These are phyloP conservation scores for Epicoccum nigrum DNA, from an alignment of 2,329 filamentous ascomycete species.

Conservation along the genomic window DNA sequence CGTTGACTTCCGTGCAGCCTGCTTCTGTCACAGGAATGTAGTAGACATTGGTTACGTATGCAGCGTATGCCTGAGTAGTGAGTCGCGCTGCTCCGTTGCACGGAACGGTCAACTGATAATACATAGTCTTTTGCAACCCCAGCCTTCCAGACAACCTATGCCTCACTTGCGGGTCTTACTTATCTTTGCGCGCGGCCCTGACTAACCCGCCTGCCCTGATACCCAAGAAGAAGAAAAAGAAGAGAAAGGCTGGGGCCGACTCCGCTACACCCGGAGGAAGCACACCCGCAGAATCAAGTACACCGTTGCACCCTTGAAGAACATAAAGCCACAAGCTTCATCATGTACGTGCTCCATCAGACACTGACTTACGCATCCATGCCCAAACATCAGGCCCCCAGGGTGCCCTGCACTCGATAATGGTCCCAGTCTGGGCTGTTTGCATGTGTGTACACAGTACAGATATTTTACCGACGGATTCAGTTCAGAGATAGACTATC, in stretches of 20 bases:
- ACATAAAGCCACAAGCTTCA: no score
- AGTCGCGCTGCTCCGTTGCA: slow-evolving; percentile 27
- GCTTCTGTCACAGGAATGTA: slow-evolving; percentile 92
- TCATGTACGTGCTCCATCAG: not conserved
- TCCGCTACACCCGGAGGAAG: slow-evolving; percentile 43
- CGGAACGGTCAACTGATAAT: slow-evolving; percentile 8
- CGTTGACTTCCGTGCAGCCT: slow-evolving; percentile 97
- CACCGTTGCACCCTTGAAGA: slow-evolving; percentile 42
- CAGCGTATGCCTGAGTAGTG: slow-evolving; percentile 89
- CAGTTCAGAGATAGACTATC: no score
- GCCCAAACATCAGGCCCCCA: no score
- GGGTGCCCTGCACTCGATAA: no score
- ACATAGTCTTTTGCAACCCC: slow-evolving; percentile 46
- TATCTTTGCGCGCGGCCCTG: slow-evolving; percentile 44
- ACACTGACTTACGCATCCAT: not conserved
- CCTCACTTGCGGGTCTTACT: slow-evolving; percentile 48
- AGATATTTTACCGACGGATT: no score
- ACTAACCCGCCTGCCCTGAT: slow-evolving; percentile 45
- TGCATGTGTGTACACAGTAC: no score
- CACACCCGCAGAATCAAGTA: slow-evolving; percentile 41
- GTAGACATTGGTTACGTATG: slow-evolving; percentile 95
- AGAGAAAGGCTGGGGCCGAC: slow-evolving; percentile 42
- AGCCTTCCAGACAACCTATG: slow-evolving; percentile 44
- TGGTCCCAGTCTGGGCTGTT: no score
- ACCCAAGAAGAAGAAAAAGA: slow-evolving; percentile 49